These are phyloP conservation scores for Trichosporon sp. DNA, from an alignment of 1,284 basidiomycete species.

Conservation along the genomic window DNA sequence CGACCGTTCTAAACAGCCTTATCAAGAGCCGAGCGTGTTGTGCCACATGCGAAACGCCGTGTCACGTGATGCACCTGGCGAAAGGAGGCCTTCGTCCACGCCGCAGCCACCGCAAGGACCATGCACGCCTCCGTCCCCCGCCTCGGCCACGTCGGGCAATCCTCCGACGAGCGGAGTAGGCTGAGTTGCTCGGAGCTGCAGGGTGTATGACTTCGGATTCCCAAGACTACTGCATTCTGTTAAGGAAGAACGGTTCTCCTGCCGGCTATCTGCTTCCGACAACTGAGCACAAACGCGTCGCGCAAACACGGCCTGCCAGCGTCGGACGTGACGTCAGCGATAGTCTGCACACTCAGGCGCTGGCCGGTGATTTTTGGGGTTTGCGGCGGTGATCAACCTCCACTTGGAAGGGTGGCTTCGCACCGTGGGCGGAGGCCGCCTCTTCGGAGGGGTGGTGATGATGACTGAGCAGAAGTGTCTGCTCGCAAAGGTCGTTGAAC, in stretches of 20 bases:
- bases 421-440: not conserved
- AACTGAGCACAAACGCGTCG: not conserved
- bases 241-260: not conserved
- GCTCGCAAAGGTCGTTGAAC: too few relatives aligned
- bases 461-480: not conserved
- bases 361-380: not conserved
- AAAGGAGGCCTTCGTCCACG: not conserved
- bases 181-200: not conserved
- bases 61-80: not conserved
- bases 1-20: not conserved
- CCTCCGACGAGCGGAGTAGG: not conserved
- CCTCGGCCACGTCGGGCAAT: not conserved
- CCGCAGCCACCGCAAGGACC: too few relatives aligned
- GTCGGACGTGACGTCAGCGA: not conserved
- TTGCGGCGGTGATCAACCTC: not conserved
- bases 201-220: too few relatives aligned
- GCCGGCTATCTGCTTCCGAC: not conserved
- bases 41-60: not conserved
- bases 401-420: not conserved
- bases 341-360: not conserved
- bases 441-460: not conserved
- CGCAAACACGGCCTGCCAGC: not conserved
- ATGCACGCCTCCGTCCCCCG: too few relatives aligned
- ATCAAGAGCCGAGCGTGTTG: not conserved
- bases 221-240: too few relatives aligned